Conservation (phyloP, 73 alveolate species). For the Paramecium sonneborni region DNA sequence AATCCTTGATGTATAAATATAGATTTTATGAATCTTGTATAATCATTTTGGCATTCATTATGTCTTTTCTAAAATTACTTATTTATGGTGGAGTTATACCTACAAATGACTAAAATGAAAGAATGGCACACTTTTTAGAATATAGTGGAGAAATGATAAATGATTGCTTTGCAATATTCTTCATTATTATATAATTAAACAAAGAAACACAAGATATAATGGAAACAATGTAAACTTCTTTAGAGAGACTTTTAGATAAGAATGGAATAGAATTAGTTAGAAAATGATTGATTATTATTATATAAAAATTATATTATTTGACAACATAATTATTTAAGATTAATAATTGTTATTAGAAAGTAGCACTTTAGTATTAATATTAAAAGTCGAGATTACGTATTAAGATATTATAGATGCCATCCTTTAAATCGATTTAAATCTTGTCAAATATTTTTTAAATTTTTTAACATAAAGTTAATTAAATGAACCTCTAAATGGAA, state of each 20-base stretch:
- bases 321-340: too few relatives aligned
- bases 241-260: neutral
- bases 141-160: constrained; percentile 14
- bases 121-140: neutral
- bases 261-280: neutral
- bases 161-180: constrained; percentile 3
- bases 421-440: too few relatives aligned
- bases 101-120: neutral
- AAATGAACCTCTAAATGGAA: too few relatives aligned
- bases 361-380: too few relatives aligned
- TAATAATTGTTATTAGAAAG: too few relatives aligned
- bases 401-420: too few relatives aligned
- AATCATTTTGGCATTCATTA: neutral
- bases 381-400: too few relatives aligned
- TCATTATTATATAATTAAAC: neutral
- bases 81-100: constrained; percentile 3
- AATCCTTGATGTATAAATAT: neutral
- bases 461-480: too few relatives aligned
- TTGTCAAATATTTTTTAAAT: too few relatives aligned
- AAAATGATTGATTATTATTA: neutral
- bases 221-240: neutral
- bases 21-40: neutral
- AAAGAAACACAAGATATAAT: neutral
- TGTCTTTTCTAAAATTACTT: neutral
- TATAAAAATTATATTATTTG: too few relatives aligned